Evolutionary conservation across 306 rosid species (phyloP), one percentile per base, ranked within the genome.

Genomic region (Astragalus glycyphyllos): DNA sequence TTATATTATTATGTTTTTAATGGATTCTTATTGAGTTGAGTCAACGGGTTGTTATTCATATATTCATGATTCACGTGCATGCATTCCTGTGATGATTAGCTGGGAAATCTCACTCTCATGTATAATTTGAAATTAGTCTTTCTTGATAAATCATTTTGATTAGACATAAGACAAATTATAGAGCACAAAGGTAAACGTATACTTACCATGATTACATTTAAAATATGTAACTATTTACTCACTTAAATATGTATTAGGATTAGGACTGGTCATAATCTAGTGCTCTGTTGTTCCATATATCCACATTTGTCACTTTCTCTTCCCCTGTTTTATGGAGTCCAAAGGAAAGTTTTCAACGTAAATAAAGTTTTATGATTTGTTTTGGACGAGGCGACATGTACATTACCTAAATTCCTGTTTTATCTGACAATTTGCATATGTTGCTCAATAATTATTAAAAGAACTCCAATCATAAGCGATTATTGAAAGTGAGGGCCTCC

Each of bases 41-140:
- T 68, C 67, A 72, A 54, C 47, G 3, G 34, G n/a, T 68, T 53
- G 8, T 61, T 48, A 65, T 51, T n/a, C 72, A 76, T 16, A 10
- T 11, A 53, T 51, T 59, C 79, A 63, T 53, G 54, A 56, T 17
- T 67, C 80, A 73, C 72, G 80, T 73, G 77, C 68, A 4, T 73
- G 42, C 77, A 78, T 64, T 82, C 80, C 65, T 51, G 37, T 69
- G 50, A 74, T 78, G 72, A 78, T 77, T 64, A 63, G 71, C 29
- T 65, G 54, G 56, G 73, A 60, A 68, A 73, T 80, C 58, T 63
- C 47, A 32, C 10, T 17, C 11, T 75, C 34, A 9, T 13, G 17
- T 10, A 49, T 56, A 71, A 23, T 70, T 54, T 63, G 47, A 77
- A 55, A 64, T 71, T 37, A 54, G 62, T 50, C 53, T 53, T 62